phyloP scores from a whole-genome alignment of 306 rosid species.

The Oxytropis ochrocephala region DNA sequence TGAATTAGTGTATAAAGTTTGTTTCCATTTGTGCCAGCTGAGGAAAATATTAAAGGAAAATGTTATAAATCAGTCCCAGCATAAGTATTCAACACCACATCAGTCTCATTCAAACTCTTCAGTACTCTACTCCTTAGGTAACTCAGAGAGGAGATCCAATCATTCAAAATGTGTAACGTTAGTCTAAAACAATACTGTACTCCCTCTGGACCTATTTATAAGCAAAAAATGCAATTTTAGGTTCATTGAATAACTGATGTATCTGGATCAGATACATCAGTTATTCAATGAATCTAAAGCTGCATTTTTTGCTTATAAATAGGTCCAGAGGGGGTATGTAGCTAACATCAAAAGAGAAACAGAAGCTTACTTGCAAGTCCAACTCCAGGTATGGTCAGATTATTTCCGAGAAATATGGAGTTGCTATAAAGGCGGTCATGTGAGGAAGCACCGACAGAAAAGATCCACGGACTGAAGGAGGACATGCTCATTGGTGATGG shows the following conservation, averaged over 20 bases:
- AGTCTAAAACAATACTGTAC: not conserved
- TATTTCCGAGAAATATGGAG: conserved; percentile 84
- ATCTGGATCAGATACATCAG: no score
- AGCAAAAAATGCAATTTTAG: no score
- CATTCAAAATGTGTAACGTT: not conserved
- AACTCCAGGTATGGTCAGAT: conserved; percentile 64
- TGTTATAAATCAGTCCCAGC: not conserved
- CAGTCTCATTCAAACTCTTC: no score
- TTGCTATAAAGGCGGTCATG: conserved; percentile 80
- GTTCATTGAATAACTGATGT: no score
- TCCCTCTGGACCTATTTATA: no score
- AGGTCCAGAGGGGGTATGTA: not conserved
- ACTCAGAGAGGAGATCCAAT: not conserved
- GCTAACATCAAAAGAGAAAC: not conserved
- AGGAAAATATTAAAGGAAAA: conserved; percentile 11
- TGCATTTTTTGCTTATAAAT: no score
- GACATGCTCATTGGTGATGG: conserved; percentile 92
- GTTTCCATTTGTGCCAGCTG: conserved; percentile 66
- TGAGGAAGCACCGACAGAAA: conserved; percentile 84
- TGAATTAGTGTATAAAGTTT: conserved; percentile 52
- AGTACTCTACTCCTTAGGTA: not conserved
- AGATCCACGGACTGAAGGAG: conserved; percentile 98
- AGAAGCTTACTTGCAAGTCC: conserved; percentile 84
- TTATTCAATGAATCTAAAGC: no score
- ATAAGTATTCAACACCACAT: no score